Evolutionary conservation across 768 basidiomycete species (phyloP).

Genomic region (Scleroderma bovista): DNA sequence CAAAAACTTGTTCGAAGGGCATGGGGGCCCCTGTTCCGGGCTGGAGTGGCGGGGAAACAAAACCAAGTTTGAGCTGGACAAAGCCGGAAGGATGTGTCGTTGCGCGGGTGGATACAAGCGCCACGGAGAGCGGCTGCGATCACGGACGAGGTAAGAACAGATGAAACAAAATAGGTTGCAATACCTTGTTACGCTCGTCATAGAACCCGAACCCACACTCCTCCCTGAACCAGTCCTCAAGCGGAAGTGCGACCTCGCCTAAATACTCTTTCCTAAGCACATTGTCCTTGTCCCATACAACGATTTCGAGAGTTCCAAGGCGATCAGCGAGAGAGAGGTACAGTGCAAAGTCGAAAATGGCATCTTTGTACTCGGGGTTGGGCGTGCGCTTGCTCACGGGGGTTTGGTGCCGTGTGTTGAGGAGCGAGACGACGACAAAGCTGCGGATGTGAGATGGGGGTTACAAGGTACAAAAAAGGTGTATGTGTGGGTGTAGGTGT

Average conservation of each 20-base stretch:
- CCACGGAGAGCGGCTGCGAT: conserved; percentile 40
- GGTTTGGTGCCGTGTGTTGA: conserved; percentile 59
- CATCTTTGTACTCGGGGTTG: conserved; percentile 69
- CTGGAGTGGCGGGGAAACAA: conserved; percentile 36
- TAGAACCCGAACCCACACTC: conserved; percentile 45
- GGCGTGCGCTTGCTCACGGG: conserved; percentile 68
- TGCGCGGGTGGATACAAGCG: conserved; percentile 45
- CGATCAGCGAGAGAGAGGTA: conserved; percentile 70
- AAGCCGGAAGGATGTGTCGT: conserved; percentile 44
- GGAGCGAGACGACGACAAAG: conserved; percentile 63
- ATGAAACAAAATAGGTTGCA: conserved; percentile 18
- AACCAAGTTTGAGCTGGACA: conserved; percentile 58
- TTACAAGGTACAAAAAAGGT: background rate
- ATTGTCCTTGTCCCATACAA: conserved; percentile 93
- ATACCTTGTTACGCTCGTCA: conserved; percentile 63
- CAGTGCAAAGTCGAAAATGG: conserved; percentile 88
- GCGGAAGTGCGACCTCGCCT: conserved; percentile 73
- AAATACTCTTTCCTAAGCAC: conserved; percentile 84
- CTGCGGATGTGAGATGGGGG: conserved; percentile 29
- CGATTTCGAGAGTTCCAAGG: conserved; percentile 73
- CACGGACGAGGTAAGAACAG: background rate
- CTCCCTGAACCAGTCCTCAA: conserved; percentile 77
- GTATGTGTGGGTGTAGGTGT: background rate
- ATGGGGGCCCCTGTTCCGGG: conserved; percentile 24
- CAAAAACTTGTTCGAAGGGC: conserved; percentile 56